A percentile compares a stretch with the other conserved stretches of the same genome.
Evolutionary conservation across 495 filamentous ascomycete genomes (phyloP).

Genomic region (Bryoglossum gracile): DNA sequence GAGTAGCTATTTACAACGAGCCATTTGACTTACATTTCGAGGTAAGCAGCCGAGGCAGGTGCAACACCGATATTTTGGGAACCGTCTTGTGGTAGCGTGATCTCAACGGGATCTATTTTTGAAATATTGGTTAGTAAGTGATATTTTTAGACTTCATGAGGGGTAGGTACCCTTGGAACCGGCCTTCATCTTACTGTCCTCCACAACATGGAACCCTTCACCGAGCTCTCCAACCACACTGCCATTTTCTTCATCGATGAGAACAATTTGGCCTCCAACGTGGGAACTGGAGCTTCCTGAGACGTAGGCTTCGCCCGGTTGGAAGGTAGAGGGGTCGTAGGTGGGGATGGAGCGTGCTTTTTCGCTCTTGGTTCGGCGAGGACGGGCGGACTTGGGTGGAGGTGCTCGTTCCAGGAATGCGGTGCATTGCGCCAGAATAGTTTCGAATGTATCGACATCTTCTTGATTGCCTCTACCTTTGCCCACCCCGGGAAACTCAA

Average conservation of each 20-base stretch:
- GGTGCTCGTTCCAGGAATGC: conserved; percentile 79
- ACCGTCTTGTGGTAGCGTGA: conserved; percentile 71
- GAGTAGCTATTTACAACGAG: too few species aligned
- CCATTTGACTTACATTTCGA: too few species aligned
- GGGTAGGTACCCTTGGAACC: conserved; percentile 74
- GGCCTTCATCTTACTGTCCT: conserved; percentile 60
- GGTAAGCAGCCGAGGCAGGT: conserved; percentile 72
- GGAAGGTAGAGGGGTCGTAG: conserved; percentile 78
- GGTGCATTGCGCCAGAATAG: conserved; percentile 90
- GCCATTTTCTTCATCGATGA: conserved; percentile 92
- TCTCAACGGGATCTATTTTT: conserved; percentile 90
- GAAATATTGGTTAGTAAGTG: too few species aligned
- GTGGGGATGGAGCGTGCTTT: conserved; percentile 40
- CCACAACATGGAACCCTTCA: conserved; percentile 74
- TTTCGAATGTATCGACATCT: conserved; percentile 93
- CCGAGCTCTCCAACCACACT: conserved; percentile 87
- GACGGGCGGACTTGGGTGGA: conserved; percentile 39
- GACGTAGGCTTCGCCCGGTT: conserved; percentile 71
- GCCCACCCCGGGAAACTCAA: conserved; percentile 76
- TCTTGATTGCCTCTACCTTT: conserved; percentile 68
- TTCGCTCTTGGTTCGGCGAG: conserved; percentile 30
- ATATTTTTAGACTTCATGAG: too few species aligned
- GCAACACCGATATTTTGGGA: conserved; percentile 62
- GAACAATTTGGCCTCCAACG: conserved; percentile 69
- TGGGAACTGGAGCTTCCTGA: conserved; percentile 42